Percentiles rank a stretch among this genome's conserved stretches.
Evolutionary conservation across 1,284 basidiomycete genomes (phyloP).

Genomic region (Heterobasidion parviporum): DNA sequence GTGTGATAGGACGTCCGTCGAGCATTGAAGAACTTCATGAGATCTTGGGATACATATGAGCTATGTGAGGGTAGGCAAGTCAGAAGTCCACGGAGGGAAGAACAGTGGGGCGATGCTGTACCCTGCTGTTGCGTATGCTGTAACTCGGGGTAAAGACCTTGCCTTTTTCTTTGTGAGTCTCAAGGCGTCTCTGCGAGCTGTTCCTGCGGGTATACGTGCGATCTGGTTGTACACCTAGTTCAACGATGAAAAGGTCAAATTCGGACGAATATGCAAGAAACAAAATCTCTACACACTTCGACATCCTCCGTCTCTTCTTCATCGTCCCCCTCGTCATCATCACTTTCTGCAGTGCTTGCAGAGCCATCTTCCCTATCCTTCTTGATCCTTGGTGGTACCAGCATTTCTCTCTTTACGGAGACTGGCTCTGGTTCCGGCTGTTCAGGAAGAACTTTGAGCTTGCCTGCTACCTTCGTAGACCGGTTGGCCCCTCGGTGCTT

Average conservation of each 20-base stretch:
- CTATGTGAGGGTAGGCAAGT: conserved; percentile 21
- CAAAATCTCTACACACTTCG: conserved; percentile 41
- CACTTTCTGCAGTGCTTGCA: conserved; percentile 50
- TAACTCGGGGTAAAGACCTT: conserved; percentile 88
- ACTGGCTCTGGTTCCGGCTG: conserved; percentile 61
- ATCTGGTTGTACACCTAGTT: conserved; percentile 81
- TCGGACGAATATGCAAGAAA: not conserved
- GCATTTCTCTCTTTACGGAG: conserved; percentile 14
- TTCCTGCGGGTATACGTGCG: conserved; percentile 88
- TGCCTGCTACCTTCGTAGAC: conserved; percentile 82
- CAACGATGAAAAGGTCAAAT: not conserved
- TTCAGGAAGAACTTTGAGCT: conserved; percentile 91
- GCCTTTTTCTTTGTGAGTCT: conserved; percentile 90
- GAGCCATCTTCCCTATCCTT: conserved; percentile 32
- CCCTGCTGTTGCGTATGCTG: conserved; percentile 92
- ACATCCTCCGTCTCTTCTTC: conserved; percentile 56
- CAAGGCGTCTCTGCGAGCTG: conserved; percentile 85
- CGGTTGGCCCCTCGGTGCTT: conserved; percentile 69
- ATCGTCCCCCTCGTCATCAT: conserved; percentile 67
- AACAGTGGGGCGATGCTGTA: conserved; percentile 26
- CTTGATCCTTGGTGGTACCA: conserved; percentile 17
- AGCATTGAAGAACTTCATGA: conserved; percentile 84
- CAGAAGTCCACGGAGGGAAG: not conserved
- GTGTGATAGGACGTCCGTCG: conserved; percentile 78
- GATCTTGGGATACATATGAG: conserved; percentile 81